These are phyloP conservation scores for Zizania latifolia DNA, from an alignment of 176 grass and related monocot genomes.

Conservation along the genomic window DNA sequence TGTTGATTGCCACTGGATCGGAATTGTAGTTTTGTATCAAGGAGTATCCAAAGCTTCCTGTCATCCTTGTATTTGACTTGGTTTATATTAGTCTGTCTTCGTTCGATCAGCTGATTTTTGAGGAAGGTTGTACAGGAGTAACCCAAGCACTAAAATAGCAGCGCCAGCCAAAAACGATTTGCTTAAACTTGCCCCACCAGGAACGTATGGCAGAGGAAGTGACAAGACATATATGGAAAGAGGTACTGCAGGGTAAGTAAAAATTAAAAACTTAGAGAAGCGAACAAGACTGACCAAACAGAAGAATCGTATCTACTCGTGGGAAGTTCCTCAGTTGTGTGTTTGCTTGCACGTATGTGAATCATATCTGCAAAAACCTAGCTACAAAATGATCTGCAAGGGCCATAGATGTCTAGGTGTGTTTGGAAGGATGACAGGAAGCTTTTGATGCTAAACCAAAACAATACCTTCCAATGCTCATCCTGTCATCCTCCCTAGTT, in stretches of 20 bases:
- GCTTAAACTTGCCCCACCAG: conserved; percentile 52
- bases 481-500: too few relatives aligned
- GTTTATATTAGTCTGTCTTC: conserved; percentile 39
- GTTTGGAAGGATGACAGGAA: too few relatives aligned
- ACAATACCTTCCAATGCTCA: too few relatives aligned
- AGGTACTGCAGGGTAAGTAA: conserved; percentile 46
- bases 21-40: not conserved
- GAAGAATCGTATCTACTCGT: not conserved
- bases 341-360: not conserved
- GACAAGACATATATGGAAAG: conserved; percentile 70
- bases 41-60: not conserved
- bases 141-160: conserved; percentile 60
- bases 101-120: conserved; percentile 27
- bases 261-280: conserved; percentile 22
- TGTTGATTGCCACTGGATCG: not conserved
- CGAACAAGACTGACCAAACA: not conserved
- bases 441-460: too few relatives aligned
- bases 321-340: not conserved
- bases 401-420: not conserved
- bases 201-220: conserved; percentile 67
- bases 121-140: conserved; percentile 76
- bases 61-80: not conserved
- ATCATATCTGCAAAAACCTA: not conserved
- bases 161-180: conserved; percentile 54
- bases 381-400: not conserved